Evolutionary conservation across 352 stramenopile genomes (phyloP).

Genomic region (Phytophthora nicotianae): DNA sequence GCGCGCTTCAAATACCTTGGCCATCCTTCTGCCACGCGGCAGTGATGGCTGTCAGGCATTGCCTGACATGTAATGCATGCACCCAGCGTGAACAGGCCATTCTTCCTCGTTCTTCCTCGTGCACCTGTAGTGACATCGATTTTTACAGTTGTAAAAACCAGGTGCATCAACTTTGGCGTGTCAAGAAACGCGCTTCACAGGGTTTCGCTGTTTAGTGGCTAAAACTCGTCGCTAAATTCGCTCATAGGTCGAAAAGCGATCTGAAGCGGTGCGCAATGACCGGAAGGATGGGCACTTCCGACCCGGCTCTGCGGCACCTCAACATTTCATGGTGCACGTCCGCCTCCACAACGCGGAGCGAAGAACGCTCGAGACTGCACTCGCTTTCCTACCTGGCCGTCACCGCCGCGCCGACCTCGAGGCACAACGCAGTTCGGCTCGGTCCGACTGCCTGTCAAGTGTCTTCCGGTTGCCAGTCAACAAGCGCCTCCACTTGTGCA

Average conservation of each 20-base stretch:
- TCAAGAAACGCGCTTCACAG: too few species aligned
- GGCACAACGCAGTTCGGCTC: constrained; percentile 9
- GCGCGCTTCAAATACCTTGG: too few species aligned
- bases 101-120: too few species aligned
- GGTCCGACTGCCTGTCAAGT: neutral
- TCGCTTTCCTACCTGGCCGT: constrained; percentile 4
- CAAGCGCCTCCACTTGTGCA: neutral
- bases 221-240: neutral
- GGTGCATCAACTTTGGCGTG: too few species aligned
- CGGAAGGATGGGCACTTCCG: constrained; percentile 11
- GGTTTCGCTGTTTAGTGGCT: neutral
- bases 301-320: neutral
- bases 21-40: neutral
- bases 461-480: neutral
- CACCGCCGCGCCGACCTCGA: constrained; percentile 4
- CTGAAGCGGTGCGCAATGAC: constrained; percentile 9
- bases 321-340: constrained; percentile 9
- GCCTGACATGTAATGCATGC: too few species aligned
- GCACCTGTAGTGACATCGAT: too few species aligned
- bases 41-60: neutral
- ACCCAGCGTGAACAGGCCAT: too few species aligned
- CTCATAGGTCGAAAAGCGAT: constrained; percentile 8
- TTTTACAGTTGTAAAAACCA: too few species aligned
- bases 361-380: constrained; percentile 12
- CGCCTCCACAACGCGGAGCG: constrained; percentile 15